Base-by-base conservation (phyloP, 2,329 filamentous ascomycete species). In the Monilinia laxa region DNA sequence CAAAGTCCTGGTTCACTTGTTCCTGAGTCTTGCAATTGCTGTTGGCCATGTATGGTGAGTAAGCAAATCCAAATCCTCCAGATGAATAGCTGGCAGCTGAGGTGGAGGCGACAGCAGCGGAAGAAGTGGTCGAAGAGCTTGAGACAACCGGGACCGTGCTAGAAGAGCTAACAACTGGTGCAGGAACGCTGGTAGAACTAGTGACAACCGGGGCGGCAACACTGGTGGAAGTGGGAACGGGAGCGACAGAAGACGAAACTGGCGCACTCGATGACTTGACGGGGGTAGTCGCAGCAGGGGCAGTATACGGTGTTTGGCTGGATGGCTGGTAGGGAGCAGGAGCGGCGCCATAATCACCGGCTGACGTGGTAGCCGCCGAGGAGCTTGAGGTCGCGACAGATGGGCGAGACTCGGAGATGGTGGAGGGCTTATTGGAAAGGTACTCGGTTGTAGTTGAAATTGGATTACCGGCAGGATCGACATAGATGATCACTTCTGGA, bases 1-100 rank as follows among this genome's bases (percentile, higher is more conserved):
- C 78, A 71, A 95, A 85, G 73, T 96, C 92, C 25, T 79, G 75
- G 68, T 84, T 80, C 62, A 96, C 83, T 71, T 91, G 80, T 1
- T 80, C 78, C 64, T 83, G 79, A 7, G 83, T 80, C 77, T 94
- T 95, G 83, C 92, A 96, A 66, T 78, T 78, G 40, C 84, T 81
- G 68, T 84, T 81, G 55, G 73, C 76, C 63, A 80, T 81, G 77
- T 87, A 88, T 18, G 85, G 84, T 40, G 83, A 82, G 76, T 88
- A 89, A 9, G 81, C 80, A 64, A 88, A 81, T 57, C 85, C 85
- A 69, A 80, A 78, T 28, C 73, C 71, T 45, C 66, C 65, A 31
- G 60, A 65, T 54, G 64, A 35, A 10, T 67, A 40, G 31, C 67
- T 60, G 23, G 65, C 28, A 23, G 56, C 35, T 11, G 68, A 35